Evolutionary conservation across 108 stramenopile species (phyloP).

Genomic region (Bacterosira constricta): DNA sequence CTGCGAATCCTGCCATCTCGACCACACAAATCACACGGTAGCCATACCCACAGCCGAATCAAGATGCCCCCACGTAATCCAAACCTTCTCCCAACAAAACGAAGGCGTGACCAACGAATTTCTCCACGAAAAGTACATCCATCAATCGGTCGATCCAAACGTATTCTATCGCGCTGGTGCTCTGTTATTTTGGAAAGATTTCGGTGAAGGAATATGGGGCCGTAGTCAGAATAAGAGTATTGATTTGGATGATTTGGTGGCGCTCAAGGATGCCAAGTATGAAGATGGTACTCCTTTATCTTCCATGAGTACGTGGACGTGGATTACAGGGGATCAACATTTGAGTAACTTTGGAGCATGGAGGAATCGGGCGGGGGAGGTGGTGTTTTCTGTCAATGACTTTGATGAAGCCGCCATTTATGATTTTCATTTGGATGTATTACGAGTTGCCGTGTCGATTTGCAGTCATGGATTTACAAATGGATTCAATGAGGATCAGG

Average conservation of each 20-base stretch:
- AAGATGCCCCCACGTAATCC: conserved; percentile 49
- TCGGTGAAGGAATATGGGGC: conserved; percentile 42
- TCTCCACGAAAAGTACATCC: conserved; percentile 36
- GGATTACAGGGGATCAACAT: conserved; percentile 77
- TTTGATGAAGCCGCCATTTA: conserved; percentile 75
- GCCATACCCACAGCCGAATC: conserved; percentile 22
- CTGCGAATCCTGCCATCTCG: background rate
- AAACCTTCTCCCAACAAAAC: conserved; percentile 40
- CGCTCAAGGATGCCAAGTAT: conserved; percentile 30
- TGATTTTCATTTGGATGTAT: conserved; percentile 69
- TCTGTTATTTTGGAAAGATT: conserved; percentile 64
- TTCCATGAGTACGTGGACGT: conserved; percentile 57
- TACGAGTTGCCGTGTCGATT: conserved; percentile 63
- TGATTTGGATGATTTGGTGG: conserved; percentile 31
- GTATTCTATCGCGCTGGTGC: conserved; percentile 68
- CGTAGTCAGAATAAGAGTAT: conserved; percentile 17
- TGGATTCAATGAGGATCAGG: conserved; percentile 35
- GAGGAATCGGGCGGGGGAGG: conserved; percentile 56
- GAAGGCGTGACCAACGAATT: conserved; percentile 20
- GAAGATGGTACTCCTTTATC: conserved; percentile 45
- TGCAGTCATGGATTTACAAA: conserved; percentile 60
- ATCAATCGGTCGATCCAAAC: conserved; percentile 50
- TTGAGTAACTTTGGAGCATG: conserved; percentile 70
- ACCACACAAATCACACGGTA: background rate
- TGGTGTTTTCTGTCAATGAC: conserved; percentile 71